Conservation (phyloP, 768 basidiomycete genomes). For the Dioszegia crocea region DNA sequence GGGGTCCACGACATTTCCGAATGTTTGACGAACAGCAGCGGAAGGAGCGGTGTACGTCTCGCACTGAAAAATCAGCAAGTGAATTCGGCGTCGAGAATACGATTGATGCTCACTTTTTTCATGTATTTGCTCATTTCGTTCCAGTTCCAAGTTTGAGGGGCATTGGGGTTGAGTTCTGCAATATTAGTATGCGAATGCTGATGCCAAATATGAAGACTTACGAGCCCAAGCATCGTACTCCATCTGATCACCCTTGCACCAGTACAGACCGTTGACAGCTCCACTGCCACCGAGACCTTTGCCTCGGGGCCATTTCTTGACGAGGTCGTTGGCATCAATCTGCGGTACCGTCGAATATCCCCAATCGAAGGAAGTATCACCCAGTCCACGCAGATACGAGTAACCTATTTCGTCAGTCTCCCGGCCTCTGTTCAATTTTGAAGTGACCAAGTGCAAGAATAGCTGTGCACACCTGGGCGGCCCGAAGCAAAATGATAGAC, state of each 20-base stretch:
- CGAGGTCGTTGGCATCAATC: slow-evolving; percentile 24
- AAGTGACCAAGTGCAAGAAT: too few relatives aligned
- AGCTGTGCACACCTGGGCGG: too few relatives aligned
- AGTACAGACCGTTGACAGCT: slow-evolving; percentile 68
- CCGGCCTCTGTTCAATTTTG: too few relatives aligned
- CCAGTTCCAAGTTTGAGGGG: slow-evolving; percentile 42
- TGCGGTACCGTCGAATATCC: slow-evolving; percentile 39
- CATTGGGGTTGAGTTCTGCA: slow-evolving; percentile 49
- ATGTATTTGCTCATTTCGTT: slow-evolving; percentile 42
- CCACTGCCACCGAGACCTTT: slow-evolving; percentile 67
- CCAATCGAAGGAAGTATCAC: slow-evolving; percentile 38
- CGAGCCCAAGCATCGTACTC: slow-evolving; percentile 41
- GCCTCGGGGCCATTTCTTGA: slow-evolving; percentile 58
- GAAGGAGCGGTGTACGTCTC: slow-evolving; percentile 61
- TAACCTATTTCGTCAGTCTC: slow-evolving; percentile 17
- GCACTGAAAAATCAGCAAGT: slow-evolving; percentile 53
- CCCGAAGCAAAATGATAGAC: slow-evolving; percentile 2
- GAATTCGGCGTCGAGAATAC: background rate
- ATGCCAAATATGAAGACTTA: slow-evolving; percentile 11
- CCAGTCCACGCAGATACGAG: slow-evolving; percentile 29
- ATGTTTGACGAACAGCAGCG: slow-evolving; percentile 50
- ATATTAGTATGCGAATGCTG: background rate
- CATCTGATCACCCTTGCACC: slow-evolving; percentile 35
- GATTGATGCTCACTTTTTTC: slow-evolving; percentile 35
- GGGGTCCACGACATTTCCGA: slow-evolving; percentile 54